phyloP scores from a whole-genome alignment of 1,139 yeast species.

The Yamadazyma atlantica region DNA sequence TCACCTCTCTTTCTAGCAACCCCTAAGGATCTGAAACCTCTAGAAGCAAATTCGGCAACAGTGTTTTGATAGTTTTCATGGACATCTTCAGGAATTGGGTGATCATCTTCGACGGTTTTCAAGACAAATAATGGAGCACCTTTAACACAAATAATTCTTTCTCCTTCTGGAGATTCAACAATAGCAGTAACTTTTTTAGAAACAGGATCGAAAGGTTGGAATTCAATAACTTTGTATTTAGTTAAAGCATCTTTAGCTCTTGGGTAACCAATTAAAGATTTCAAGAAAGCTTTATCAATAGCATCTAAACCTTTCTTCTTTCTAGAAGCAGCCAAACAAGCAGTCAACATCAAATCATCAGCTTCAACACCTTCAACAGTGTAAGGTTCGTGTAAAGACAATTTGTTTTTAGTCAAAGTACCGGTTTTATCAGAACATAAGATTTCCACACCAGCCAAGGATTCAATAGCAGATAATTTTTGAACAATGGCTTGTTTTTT shows the following conservation, averaged over 20 bases:
- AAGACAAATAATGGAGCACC: constrained; percentile 96
- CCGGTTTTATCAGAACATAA: constrained; percentile 99
- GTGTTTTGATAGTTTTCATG: constrained; percentile 95
- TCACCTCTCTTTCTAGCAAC: constrained; percentile 99
- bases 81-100: constrained; percentile 93
- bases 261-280: constrained; percentile 83
- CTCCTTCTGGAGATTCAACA: constrained; percentile 96
- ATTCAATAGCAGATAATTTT: constrained; percentile 96
- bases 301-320: constrained; percentile 99
- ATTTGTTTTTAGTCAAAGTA: constrained; percentile 97
- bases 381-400: constrained; percentile 96
- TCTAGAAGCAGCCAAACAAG: constrained; percentile 97
- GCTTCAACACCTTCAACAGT: constrained; percentile 99
- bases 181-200: constrained; percentile 95
- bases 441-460: constrained; percentile 98
- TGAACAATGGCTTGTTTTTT: constrained; percentile 98
- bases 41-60: constrained; percentile 95
- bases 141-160: constrained; percentile 93
- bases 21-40: constrained; percentile 99
- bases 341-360: constrained; percentile 96
- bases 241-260: constrained; percentile 94
- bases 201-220: constrained; percentile 97
- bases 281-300: constrained; percentile 95
- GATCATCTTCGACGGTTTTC: constrained; percentile 95
- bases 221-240: constrained; percentile 91